Conservation (phyloP, 805 yeast species). For the Starmerella bombicola region DNA sequence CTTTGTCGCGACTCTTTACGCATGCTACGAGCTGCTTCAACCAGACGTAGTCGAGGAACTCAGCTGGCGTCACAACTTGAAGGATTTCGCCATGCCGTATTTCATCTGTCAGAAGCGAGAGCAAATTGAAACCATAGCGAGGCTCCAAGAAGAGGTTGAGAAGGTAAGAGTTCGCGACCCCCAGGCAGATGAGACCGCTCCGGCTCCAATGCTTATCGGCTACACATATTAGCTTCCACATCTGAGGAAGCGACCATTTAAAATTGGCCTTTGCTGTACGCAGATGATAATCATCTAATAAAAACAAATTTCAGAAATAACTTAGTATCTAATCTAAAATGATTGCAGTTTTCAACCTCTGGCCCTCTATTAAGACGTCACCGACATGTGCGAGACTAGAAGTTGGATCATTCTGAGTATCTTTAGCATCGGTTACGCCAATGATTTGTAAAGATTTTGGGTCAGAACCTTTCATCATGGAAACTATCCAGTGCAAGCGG, state of each 20-base stretch:
- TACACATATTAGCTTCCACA: slow-evolving; percentile 22
- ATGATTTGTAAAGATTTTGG: not conserved
- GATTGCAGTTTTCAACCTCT: no score
- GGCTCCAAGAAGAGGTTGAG: slow-evolving; percentile 56
- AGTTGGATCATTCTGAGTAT: not conserved
- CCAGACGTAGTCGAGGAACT: slow-evolving; percentile 79
- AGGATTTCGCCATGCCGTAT: slow-evolving; percentile 82
- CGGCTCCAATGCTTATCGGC: slow-evolving; percentile 54
- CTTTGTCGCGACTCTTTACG: slow-evolving; percentile 75
- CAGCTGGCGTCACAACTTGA: slow-evolving; percentile 79
- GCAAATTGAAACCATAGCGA: slow-evolving; percentile 52
- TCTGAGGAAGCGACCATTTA: no score
- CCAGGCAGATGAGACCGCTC: slow-evolving; percentile 43
- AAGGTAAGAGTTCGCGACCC: slow-evolving; percentile 44
- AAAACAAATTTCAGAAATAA: no score
- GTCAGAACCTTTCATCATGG: not conserved
- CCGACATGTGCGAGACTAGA: not conserved
- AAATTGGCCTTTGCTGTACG: no score
- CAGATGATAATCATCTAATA: no score
- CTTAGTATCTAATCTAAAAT: no score
- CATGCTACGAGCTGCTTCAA: slow-evolving; percentile 67
- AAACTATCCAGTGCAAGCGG: slow-evolving; percentile 23
- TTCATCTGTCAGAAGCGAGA: slow-evolving; percentile 74
- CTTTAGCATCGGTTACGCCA: not conserved
- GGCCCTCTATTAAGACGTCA: slow-evolving; percentile 4